These are phyloP conservation scores for Amaranthus cruentus DNA, from an alignment of 148 eudicot species.

Conservation along the genomic window DNA sequence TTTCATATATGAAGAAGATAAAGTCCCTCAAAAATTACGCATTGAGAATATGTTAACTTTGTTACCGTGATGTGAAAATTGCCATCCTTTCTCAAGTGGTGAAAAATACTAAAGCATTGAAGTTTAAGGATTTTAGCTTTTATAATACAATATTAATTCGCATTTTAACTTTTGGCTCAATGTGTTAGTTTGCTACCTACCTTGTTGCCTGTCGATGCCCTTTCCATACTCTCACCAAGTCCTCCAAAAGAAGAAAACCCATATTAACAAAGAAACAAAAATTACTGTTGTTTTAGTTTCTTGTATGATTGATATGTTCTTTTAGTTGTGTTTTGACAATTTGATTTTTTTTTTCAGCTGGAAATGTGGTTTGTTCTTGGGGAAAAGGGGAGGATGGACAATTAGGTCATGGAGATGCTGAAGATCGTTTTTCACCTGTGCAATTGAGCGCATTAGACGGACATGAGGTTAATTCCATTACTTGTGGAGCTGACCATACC, in stretches of 20 bases:
- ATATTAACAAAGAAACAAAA: no score
- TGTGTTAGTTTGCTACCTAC: no score
- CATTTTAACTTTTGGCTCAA: no score
- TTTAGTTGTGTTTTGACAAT: not conserved
- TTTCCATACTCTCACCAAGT: no score
- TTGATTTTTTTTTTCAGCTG: slow-evolving; percentile 43
- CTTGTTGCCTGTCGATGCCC: no score
- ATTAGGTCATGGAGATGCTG: slow-evolving; percentile 93
- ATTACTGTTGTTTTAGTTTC: no score
- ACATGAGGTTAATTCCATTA: slow-evolving; percentile 61
- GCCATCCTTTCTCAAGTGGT: not conserved
- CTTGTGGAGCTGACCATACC: slow-evolving; percentile 97
- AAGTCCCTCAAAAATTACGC: no score
- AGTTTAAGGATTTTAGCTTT: not conserved
- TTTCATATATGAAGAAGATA: no score
- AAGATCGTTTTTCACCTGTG: slow-evolving; percentile 76
- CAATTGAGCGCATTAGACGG: slow-evolving; percentile 84
- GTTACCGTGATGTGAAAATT: not conserved
- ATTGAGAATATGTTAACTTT: not conserved
- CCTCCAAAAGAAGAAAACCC: no score
- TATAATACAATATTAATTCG: not conserved
- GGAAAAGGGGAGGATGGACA: slow-evolving; percentile 99
- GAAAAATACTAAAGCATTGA: not conserved
- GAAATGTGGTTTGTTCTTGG: slow-evolving; percentile 90
- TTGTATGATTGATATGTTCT: no score